Conservation (phyloP, 306 rosid genomes). For the Quercus robur region DNA sequence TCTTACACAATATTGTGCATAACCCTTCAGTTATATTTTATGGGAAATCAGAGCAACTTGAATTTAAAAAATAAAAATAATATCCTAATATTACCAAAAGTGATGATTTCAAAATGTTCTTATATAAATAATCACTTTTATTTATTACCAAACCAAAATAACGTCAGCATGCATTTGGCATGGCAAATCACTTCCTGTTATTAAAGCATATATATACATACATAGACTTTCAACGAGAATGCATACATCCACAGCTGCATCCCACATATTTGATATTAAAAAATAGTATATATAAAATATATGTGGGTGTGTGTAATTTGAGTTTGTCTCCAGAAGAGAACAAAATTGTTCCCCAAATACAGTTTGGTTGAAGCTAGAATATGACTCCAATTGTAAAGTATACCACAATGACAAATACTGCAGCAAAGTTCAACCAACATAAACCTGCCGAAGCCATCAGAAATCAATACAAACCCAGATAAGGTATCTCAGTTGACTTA, state of each 20-base stretch:
- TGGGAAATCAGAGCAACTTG: neutral
- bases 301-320: no score
- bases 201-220: neutral
- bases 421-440: conserved; percentile 5
- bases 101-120: neutral
- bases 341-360: neutral
- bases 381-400: neutral
- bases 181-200: neutral
- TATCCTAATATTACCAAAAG: neutral
- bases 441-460: conserved; percentile 2
- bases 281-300: neutral
- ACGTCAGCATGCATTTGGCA: neutral
- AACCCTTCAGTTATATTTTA: neutral
- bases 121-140: neutral
- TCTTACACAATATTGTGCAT: neutral
- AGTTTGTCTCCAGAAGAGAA: no score
- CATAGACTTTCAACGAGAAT: neutral
- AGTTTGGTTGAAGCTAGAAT: neutral
- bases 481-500: conserved; percentile 49
- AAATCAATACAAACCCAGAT: neutral
- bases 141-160: neutral
- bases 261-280: neutral
- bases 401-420: neutral
- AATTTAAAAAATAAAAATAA: neutral
- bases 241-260: neutral